Percentiles rank a stretch among this genome's conserved stretches.
These are phyloP conservation scores for Candida buenavistaensis DNA, from an alignment of 1,139 yeast genomes.

Conservation along the genomic window DNA sequence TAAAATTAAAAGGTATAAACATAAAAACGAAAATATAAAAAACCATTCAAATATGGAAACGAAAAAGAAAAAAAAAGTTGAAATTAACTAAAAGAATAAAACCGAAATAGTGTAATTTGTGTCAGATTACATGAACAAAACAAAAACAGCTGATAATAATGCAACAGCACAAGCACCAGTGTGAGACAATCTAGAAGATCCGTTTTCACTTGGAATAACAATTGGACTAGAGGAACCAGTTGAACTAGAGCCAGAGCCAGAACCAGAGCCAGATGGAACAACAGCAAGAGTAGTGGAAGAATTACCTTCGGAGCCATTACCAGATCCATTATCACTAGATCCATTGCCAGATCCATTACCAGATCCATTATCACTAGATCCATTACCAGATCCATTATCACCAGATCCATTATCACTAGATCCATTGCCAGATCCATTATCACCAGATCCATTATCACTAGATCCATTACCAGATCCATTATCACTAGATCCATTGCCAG, in stretches of 20 bases:
- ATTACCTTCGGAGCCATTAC: not conserved
- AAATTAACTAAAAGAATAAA: no score
- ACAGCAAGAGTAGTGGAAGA: not conserved
- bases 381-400: not conserved
- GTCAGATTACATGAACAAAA: not conserved
- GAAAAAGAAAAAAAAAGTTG: no score
- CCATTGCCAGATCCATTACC: no score
- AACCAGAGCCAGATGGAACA: not conserved
- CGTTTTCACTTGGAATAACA: not conserved
- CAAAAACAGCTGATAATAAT: not conserved
- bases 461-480: not conserved
- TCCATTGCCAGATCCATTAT: not conserved
- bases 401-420: not conserved
- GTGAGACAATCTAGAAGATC: not conserved
- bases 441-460: not conserved
- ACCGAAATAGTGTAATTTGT: no score
- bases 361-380: no score
- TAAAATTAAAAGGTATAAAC: no score
- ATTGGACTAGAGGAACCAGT: not conserved
- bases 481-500: not conserved
- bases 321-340: not conserved
- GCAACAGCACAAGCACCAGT: not conserved
- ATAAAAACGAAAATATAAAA: no score
- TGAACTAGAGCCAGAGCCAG: not conserved
- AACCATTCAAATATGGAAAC: no score